These are phyloP conservation scores for Blastobotrys terrestris DNA, from an alignment of 805 yeast genomes.

Conservation along the genomic window DNA sequence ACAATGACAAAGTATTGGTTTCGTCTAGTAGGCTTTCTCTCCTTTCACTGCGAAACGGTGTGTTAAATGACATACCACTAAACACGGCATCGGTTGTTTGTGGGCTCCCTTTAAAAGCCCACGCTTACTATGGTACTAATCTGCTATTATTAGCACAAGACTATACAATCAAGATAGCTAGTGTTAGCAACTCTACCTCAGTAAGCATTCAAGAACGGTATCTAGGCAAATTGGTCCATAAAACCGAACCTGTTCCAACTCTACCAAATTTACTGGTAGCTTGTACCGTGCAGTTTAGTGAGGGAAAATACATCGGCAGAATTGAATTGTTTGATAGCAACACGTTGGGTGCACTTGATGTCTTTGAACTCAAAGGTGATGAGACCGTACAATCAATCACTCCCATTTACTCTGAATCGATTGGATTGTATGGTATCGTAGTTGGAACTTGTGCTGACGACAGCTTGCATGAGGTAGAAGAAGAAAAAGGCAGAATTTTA, in stretches of 20 bases:
- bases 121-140: background rate
- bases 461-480: background rate
- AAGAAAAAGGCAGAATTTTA: background rate
- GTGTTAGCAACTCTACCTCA: background rate
- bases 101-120: background rate
- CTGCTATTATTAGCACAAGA: background rate
- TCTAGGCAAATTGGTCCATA: background rate
- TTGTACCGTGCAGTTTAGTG: background rate
- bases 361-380: background rate
- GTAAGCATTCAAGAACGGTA: background rate
- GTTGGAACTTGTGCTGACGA: conserved; percentile 4
- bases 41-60: background rate
- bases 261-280: background rate
- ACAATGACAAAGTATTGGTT: background rate
- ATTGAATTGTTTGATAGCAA: background rate
- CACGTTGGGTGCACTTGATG: background rate
- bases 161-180: background rate
- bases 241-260: background rate
- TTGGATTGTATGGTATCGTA: conserved; percentile 6
- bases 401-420: background rate
- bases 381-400: conserved; percentile 3
- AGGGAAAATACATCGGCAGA: background rate
- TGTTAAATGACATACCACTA: background rate
- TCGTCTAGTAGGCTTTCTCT: background rate
- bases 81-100: background rate